Base-by-base conservation (phyloP, 176 grass and related monocot species). In the Bromus sterilis region DNA sequence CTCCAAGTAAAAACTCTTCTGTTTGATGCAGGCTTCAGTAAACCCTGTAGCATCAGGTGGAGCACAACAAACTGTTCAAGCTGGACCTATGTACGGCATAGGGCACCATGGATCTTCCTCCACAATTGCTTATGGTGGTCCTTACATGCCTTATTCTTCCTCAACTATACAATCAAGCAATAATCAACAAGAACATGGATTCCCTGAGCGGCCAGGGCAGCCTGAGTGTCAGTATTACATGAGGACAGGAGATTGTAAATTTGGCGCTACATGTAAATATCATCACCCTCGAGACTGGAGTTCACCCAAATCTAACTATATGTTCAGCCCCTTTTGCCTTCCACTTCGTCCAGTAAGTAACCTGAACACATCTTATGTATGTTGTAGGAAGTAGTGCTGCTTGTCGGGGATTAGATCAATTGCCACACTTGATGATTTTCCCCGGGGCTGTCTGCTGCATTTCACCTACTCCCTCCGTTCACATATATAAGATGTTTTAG, bases 221-320 rank as follows among this genome's bases (percentile, higher is more conserved):
- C 89, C 89, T 44, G 92, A 94, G 72, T 94, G 92, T 64, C 92
- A 91, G 46, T 89, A 87, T 78, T 94, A 91, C 63, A 85, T 94
- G 92, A 89, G 78, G 74, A 94, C 92, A 61, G 89, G 92, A 36
- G 84, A 91, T 77, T 94, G 92, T 77, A 94, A 94, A 89, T 94
- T 87, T 85, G 89, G 92, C 79, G 74, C 75, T 56, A 87, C 87
- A 43, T 94, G 92, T 82, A 94, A 91, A 91, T 94, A 94, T 68
- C 56, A 94, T 82, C 92, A 94, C 85, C 92, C 92, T 51, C 81
- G 78, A 83, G 86, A 94, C 24, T 91, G 82, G 89, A 87, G 81
- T 72, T 39, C 85, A 73, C 74, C 81, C 51, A 91, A 87, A 64
- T 83, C 81, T 31, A 91, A 79, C 64, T 82, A 84, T 85, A 9